Evolutionary conservation across 116 monocot genomes (phyloP), one percentile per base, ranked within the genome.

Genomic region (Iris pallida): DNA sequence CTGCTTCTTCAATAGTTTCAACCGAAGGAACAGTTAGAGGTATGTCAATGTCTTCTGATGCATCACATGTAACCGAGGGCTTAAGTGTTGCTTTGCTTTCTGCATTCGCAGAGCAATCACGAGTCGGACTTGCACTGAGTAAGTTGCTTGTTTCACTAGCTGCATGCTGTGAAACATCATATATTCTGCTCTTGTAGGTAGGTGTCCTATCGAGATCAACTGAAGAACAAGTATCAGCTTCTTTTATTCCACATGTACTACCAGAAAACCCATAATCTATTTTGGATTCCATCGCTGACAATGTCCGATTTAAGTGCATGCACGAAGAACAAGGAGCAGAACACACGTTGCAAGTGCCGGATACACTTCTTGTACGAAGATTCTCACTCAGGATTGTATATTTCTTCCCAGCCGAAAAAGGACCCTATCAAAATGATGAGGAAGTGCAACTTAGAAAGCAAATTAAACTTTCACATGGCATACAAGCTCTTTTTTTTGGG

Each of bases 311-410:
- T 45, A 72, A 56, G 64, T 91, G 95, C 86, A 88, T 78, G 69
- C 95, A 95, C 40, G 84, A 91, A 44, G 84, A 83, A 71, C 95
- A 95, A 75, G 91, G 88, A 77, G 91, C 83, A 63, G 86, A 77
- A 47, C 91, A 91, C 45, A 91, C 80, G 68, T 91, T 86, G 58
- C 91, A 91, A 59, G 80, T 79, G 57, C 91, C 95, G 58, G 86
- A 79, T 70, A 83, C 76, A 57, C 43, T 52, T 64, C 68, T 73
- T 57, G 70, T 70, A 44, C 30, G 30, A 30, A 65, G 10, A 64
- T 42, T 62, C 16, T 73, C 62, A 42, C 69, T 66, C 6, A 53
- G 5, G 42, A 53, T 48, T 14, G n/a, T 16, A 45, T 58, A 69
- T 64, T 71, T 60, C 68, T 74, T 59, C 4, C 75, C 57, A 53